Evolutionary conservation across 2,329 filamentous ascomycete species (phyloP), one percentile per base, ranked within the genome.

Genomic region (Alternaria metachromatica): DNA sequence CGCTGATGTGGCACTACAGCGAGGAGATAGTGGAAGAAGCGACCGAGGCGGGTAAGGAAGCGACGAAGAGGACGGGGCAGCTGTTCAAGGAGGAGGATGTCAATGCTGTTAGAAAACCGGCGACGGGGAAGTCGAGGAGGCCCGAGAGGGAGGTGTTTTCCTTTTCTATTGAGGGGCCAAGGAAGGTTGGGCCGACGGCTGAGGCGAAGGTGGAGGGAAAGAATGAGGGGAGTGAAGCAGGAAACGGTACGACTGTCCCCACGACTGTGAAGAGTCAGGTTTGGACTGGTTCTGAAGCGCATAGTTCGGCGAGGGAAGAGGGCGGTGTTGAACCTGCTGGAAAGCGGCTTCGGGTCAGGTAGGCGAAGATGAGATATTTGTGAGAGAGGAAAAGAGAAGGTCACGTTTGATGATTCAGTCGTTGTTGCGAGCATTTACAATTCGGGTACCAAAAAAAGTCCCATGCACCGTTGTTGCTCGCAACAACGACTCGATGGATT

Each of bases 1-100:
- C 83, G 55, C 80, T 89, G 45, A 90, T 98, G 87, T 96, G 92
- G 91, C 83, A 84, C 3, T 98, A 94, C 75, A 94, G 89, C 0
- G 95, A 98, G 77, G 82, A 81, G 1, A 80, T 83, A 46, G 84
- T 84, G 28, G 76, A 78, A 13, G 74, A 76, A 55, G 71, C 41
- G 49, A 55, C 25, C 4, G 26, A 51, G 12, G 48, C 10, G n/a
- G 18, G 28, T 8, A 25, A 33, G 28, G 18, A n/a, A 41, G 37
- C n/a, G 45, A 48, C 28, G 53, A 67, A 66, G 58, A 59, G 58
- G 26, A 48, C 41, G n/a, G 54, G 48, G 12, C 61, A 67, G 55
- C 55, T 60, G 25, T 8, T 44, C 23, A 58, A 51, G 12, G 65
- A 60, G 13, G 53, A 64, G 3, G 58, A 50, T 6, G 63, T 64